phyloP scores from a whole-genome alignment of 2,329 filamentous ascomycete species.

The Ophiognomonia clavigignenti-juglandacearum region DNA sequence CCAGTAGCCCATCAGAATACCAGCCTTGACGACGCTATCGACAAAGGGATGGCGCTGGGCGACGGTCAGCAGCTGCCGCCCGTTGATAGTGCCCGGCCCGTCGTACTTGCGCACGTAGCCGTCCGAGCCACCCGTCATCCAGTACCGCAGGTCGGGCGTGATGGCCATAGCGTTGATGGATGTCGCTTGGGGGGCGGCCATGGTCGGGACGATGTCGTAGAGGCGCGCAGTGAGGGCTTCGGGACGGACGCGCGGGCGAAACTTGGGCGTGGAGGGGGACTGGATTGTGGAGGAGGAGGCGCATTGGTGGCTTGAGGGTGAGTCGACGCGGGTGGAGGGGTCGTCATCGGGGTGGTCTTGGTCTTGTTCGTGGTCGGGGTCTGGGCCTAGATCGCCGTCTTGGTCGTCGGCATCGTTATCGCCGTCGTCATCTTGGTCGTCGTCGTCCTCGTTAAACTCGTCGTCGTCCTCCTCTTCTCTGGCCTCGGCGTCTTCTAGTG shows the following conservation, averaged over 20 bases:
- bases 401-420: conserved; percentile 34
- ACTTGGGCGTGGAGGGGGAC: conserved; percentile 30
- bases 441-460: conserved; percentile 33
- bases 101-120: conserved; percentile 98
- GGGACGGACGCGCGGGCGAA: conserved; percentile 61
- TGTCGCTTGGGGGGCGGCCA: conserved; percentile 91
- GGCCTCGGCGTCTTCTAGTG: conserved; percentile 30
- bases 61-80: conserved; percentile 87
- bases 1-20: conserved; percentile 94
- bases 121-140: conserved; percentile 89
- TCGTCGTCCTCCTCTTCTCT: conserved; percentile 31
- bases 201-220: conserved; percentile 96
- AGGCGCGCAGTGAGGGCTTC: conserved; percentile 74
- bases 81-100: conserved; percentile 90
- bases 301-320: conserved; percentile 6
- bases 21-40: conserved; percentile 93
- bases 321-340: conserved; percentile 11
- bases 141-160: conserved; percentile 91
- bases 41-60: conserved; percentile 96
- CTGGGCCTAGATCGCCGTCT: conserved; percentile 26
- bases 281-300: conserved; percentile 21
- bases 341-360: conserved; percentile 28
- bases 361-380: conserved; percentile 25
- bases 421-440: conserved; percentile 25
- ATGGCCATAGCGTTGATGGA: conserved; percentile 90